Evolutionary conservation across 2,329 filamentous ascomycete species (phyloP).

Genomic region (Incumbomyces lentus): DNA sequence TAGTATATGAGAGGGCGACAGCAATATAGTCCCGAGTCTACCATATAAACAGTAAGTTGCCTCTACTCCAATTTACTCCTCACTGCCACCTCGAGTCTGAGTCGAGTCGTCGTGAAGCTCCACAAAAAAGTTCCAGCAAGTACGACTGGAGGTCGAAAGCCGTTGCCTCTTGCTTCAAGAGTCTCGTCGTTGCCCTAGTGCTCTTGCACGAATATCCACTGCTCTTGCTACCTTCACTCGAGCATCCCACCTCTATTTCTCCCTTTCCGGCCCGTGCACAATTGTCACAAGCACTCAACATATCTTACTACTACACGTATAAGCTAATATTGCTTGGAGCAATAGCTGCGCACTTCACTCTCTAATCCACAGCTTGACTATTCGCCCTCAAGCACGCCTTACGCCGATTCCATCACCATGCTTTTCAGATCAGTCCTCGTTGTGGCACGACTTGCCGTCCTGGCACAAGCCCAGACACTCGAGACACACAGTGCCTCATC

Average conservation of each 20-base stretch:
- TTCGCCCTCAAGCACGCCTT: not conserved
- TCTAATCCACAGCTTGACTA: slow-evolving; percentile 1
- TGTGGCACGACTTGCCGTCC: slow-evolving; percentile 13
- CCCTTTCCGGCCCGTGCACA: slow-evolving; percentile 9
- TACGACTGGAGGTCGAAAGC: slow-evolving; percentile 1
- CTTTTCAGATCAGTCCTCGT: slow-evolving; percentile 15
- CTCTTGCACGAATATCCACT: slow-evolving; percentile 1
- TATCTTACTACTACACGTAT: not conserved
- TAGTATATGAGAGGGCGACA: not conserved
- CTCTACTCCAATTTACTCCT: not conserved
- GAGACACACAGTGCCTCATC: slow-evolving; percentile 18
- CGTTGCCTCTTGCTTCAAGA: not conserved
- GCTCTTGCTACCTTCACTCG: slow-evolving; percentile 1
- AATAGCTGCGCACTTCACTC: too few relatives aligned
- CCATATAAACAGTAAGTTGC: not conserved
- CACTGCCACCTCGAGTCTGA: too few relatives aligned
- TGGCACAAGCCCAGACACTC: slow-evolving; percentile 15
- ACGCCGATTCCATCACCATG: slow-evolving; percentile 13
- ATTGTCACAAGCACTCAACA: slow-evolving; percentile 2
- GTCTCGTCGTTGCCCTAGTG: slow-evolving; percentile 4
- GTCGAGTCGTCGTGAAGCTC: too few relatives aligned
- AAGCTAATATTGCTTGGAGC: slow-evolving; percentile 2
- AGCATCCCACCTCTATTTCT: slow-evolving; percentile 2
- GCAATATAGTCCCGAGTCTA: not conserved
- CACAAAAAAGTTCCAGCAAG: not conserved